A percentile compares a stretch with the other conserved stretches of the same genome.
Conservation (phyloP, 2,329 filamentous ascomycete species). For the Colletotrichum spinosum region DNA sequence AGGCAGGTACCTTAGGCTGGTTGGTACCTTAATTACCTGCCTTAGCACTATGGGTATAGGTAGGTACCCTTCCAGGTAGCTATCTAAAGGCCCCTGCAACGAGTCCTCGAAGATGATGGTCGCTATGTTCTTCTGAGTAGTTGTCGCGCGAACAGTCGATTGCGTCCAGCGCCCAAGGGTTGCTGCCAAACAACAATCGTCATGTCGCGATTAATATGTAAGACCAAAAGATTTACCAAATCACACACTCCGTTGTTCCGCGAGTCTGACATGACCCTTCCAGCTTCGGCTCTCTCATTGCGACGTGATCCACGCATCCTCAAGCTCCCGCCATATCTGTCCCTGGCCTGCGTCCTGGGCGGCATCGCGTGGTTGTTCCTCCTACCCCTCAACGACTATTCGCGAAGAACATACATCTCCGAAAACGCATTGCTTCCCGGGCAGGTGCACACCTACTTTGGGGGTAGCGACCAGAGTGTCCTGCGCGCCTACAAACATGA, state of each 20-base stretch:
- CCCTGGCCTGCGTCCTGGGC: slow-evolving; percentile 83
- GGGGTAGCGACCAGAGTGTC: slow-evolving; percentile 94
- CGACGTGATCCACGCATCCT: slow-evolving; percentile 85
- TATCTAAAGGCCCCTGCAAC: too few species aligned
- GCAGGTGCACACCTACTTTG: slow-evolving; percentile 98
- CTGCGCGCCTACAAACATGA: slow-evolving; percentile 92
- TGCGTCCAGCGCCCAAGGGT: slow-evolving; percentile 18
- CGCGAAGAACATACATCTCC: slow-evolving; percentile 92
- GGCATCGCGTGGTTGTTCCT: slow-evolving; percentile 92
- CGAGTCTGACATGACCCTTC: slow-evolving; percentile 27
- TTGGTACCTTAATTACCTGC: too few species aligned
- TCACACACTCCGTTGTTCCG: background rate
- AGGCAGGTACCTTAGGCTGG: too few species aligned
- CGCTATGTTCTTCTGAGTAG: background rate
- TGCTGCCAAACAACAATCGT: slow-evolving; percentile 33
- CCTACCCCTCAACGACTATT: slow-evolving; percentile 91
- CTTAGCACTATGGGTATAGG: too few species aligned
- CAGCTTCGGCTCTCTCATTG: slow-evolving; percentile 74
- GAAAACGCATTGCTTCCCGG: slow-evolving; percentile 96
- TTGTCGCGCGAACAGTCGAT: slow-evolving; percentile 9
- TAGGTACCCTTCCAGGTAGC: too few species aligned
- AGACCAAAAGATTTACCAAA: slow-evolving; percentile 41
- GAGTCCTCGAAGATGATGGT: slow-evolving; percentile 23
- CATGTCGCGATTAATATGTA: slow-evolving; percentile 68
- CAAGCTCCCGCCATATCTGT: slow-evolving; percentile 88